Percentiles rank a stretch among this genome's conserved stretches.
phyloP scores from a whole-genome alignment of 139 green algal species.

The Chlorella sp. region DNA sequence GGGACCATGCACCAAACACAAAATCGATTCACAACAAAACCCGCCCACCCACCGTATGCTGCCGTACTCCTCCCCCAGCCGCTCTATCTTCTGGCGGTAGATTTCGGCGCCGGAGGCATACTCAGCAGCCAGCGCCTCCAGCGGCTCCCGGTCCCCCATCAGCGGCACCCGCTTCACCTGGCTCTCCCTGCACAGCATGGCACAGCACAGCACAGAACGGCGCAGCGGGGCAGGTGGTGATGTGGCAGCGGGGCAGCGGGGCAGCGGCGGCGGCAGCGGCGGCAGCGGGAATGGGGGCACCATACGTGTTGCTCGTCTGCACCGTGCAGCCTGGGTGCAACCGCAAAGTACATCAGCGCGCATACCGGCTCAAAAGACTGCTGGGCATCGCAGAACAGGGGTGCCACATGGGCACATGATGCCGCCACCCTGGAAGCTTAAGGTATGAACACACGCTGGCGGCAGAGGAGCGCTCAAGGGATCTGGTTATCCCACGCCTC shows the following conservation, averaged over 20 bases:
- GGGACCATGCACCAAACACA: too few relatives aligned
- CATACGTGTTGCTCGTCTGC: background rate
- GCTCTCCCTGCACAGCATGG: background rate
- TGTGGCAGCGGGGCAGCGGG: background rate
- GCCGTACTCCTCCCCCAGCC: slow-evolving; percentile 62
- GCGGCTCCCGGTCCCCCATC: slow-evolving; percentile 29
- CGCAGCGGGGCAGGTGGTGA: background rate
- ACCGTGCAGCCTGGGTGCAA: background rate
- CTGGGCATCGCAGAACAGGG: too few relatives aligned
- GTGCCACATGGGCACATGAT: too few relatives aligned
- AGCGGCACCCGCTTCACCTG: slow-evolving; percentile 19
- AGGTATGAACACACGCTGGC: background rate
- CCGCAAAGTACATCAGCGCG: too few relatives aligned
- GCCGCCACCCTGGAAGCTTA: background rate
- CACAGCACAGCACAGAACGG: background rate
- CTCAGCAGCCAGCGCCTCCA: slow-evolving; percentile 52
- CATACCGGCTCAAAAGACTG: too few relatives aligned
- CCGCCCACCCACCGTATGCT: slow-evolving; percentile 52
- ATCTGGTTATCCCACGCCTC: too few relatives aligned
- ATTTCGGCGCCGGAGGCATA: slow-evolving; percentile 74
- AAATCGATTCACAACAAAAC: too few relatives aligned
- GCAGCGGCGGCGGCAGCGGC: background rate
- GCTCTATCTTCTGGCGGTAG: slow-evolving; percentile 79
- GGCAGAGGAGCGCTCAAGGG: too few relatives aligned
- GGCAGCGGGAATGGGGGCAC: too few relatives aligned